Base-by-base conservation (phyloP, 805 yeast genomes). In the Lipomyces oligophaga region DNA sequence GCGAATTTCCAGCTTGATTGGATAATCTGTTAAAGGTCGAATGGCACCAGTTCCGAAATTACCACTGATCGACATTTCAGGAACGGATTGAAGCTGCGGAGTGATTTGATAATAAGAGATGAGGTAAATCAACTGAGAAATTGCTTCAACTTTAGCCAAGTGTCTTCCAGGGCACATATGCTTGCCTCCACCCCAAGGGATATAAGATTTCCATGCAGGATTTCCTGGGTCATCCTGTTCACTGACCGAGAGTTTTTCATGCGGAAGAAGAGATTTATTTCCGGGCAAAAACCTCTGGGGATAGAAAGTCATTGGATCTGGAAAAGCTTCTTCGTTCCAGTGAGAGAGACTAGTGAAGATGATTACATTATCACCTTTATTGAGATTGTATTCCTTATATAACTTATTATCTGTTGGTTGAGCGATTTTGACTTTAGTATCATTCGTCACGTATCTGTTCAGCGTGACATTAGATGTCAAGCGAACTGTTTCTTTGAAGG, bases 401-500 rank as follows among this genome's bases (percentile, higher is more conserved):
- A 15, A 3, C 2, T 33, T 5, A 2, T 35, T 31, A 2, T 2
- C 5, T 22, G 31, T 27, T 13, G 43, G 7, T 15, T 34, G 28
- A 22, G 47, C 47, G 18, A 45, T 26, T 24, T 47, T 50, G 26
- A 50, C 22, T 27, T 25, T 38, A 6, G 56, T 40, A 33, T 51
- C 54, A 13, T 32, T 28, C 4, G 26, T 25, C 15, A 47, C 40
- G 3, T 4, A 18, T 5, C 58, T 43, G 16, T 51, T 44, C 1
- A 43, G 25, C 3, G 47, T 38, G 28, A 34, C 21, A 19, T 47
- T 48, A 3, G 47, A 13, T 8, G 27, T 15, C 8, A 47, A 25
- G 11, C 58, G 25, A 11, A 43, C 24, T 2, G 55, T 51, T 21
- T 53, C 58, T 26, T 53, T 47, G 39, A 54, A 53, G 10, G 46